Conservation (phyloP, 345 rosid genomes). For the Euphorbia peplus region DNA sequence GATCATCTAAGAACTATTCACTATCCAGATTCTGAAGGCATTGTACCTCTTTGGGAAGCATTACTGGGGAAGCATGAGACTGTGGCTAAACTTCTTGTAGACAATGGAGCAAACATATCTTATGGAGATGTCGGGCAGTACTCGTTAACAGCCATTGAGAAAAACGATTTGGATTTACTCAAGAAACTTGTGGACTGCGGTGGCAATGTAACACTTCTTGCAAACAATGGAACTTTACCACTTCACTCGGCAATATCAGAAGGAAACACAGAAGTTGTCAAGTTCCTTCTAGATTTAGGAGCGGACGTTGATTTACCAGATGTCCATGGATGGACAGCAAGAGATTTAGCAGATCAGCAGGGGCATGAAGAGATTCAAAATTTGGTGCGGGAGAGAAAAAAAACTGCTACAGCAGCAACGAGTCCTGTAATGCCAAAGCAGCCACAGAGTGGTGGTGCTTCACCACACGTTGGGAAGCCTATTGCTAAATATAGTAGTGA, state of each 20-base stretch:
- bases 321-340: slow-evolving; percentile 67
- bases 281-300: slow-evolving; percentile 61
- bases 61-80: slow-evolving; percentile 50
- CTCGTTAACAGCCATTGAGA: slow-evolving; percentile 53
- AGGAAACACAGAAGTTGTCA: slow-evolving; percentile 56
- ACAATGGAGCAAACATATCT: slow-evolving; percentile 59
- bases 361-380: slow-evolving; percentile 65
- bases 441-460: slow-evolving; percentile 2
- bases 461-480: slow-evolving; percentile 30
- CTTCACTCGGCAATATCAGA: slow-evolving; percentile 69
- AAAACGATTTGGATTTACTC: slow-evolving; percentile 54
- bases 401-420: slow-evolving; percentile 6
- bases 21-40: slow-evolving; percentile 73
- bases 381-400: slow-evolving; percentile 29
- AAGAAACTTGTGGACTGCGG: slow-evolving; percentile 48
- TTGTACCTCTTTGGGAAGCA: slow-evolving; percentile 86
- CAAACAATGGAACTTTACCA: slow-evolving; percentile 50
- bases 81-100: slow-evolving; percentile 45
- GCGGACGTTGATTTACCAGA: slow-evolving; percentile 60
- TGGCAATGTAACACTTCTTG: slow-evolving; percentile 53
- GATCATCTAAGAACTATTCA: not conserved
- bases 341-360: slow-evolving; percentile 71
- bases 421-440: slow-evolving; percentile 16
- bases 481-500: slow-evolving; percentile 56
- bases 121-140: slow-evolving; percentile 53